Conservation (phyloP, 2,329 filamentous ascomycete genomes). For the Chrysoporthe puriensis region DNA sequence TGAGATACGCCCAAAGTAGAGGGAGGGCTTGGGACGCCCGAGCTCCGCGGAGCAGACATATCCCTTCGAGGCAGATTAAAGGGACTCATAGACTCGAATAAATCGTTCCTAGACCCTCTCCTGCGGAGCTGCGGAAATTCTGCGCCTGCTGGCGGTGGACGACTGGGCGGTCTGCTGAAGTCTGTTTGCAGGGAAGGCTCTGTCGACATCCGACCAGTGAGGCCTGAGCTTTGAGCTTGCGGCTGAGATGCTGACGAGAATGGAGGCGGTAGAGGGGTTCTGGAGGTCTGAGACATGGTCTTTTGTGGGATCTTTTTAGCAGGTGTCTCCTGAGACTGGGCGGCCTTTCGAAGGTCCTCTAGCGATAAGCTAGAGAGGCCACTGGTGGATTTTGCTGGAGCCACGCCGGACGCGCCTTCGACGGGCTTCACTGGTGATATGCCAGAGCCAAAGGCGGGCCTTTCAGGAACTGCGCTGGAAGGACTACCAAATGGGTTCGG, state of each 20-base stretch:
- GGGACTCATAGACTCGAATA: conserved; percentile 26
- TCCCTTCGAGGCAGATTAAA: conserved; percentile 23
- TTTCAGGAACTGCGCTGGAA: not conserved
- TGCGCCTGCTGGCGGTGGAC: conserved; percentile 1
- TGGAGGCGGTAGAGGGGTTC: not conserved
- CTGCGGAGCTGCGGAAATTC: conserved; percentile 20
- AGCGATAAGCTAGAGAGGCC: not conserved
- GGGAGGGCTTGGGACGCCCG: not conserved
- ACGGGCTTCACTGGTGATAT: not conserved
- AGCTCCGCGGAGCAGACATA: not conserved
- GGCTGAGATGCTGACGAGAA: not conserved
- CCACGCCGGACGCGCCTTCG: not conserved
- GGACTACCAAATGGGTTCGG: conserved; percentile 6
- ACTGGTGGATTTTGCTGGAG: conserved; percentile 10
- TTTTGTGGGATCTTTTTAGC: not conserved
- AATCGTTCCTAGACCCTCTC: conserved; percentile 14
- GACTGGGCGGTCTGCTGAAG: not conserved
- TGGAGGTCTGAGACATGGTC: not conserved
- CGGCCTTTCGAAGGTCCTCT: conserved; percentile 3
- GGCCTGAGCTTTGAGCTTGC: not conserved
- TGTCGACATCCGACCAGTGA: not conserved
- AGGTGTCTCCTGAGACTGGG: not conserved
- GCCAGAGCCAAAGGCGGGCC: not conserved
- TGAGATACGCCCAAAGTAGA: not conserved
- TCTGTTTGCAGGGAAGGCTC: not conserved